Evolutionary conservation across 2,329 filamentous ascomycete genomes (phyloP).

Genomic region (Mollisia scopiformis): DNA sequence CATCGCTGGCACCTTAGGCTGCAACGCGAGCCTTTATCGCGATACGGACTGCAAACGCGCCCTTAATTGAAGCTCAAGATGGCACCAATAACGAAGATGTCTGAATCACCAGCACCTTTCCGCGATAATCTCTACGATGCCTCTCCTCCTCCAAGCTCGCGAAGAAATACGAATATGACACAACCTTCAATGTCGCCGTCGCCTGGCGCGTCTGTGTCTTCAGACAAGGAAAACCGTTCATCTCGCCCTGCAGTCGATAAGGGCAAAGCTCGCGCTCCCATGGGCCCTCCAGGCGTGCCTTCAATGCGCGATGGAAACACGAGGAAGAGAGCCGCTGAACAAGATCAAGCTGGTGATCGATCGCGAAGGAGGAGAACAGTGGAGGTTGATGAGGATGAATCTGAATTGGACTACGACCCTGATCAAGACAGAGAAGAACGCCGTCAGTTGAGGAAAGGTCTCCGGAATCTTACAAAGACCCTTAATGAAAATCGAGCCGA

Average conservation of each 20-base stretch:
- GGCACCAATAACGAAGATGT: slow-evolving; percentile 28
- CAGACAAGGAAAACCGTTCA: slow-evolving; percentile 52
- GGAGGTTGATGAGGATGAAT: slow-evolving; percentile 33
- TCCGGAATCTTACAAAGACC: slow-evolving; percentile 67
- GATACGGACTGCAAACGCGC: not conserved
- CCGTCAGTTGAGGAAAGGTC: slow-evolving; percentile 67
- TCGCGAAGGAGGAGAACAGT: slow-evolving; percentile 32
- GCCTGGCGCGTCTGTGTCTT: slow-evolving; percentile 40
- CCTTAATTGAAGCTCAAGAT: slow-evolving; percentile 9
- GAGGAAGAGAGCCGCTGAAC: slow-evolving; percentile 30
- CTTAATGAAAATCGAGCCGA: slow-evolving; percentile 71
- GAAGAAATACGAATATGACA: slow-evolving; percentile 13
- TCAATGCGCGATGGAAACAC: slow-evolving; percentile 19
- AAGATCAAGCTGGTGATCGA: slow-evolving; percentile 22
- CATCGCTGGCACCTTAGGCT: too few species aligned
- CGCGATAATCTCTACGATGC: slow-evolving; percentile 36
- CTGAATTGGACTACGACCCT: slow-evolving; percentile 68
- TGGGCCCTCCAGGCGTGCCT: slow-evolving; percentile 36
- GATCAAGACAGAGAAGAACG: slow-evolving; percentile 79
- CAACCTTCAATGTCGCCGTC: slow-evolving; percentile 32
- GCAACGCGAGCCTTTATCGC: too few species aligned
- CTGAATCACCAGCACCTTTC: slow-evolving; percentile 32
- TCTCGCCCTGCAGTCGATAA: slow-evolving; percentile 40
- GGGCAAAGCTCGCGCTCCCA: slow-evolving; percentile 43
- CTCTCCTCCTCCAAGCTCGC: slow-evolving; percentile 30